phyloP scores from a whole-genome alignment of 345 rosid genomes.

The Brassica juncea region DNA sequence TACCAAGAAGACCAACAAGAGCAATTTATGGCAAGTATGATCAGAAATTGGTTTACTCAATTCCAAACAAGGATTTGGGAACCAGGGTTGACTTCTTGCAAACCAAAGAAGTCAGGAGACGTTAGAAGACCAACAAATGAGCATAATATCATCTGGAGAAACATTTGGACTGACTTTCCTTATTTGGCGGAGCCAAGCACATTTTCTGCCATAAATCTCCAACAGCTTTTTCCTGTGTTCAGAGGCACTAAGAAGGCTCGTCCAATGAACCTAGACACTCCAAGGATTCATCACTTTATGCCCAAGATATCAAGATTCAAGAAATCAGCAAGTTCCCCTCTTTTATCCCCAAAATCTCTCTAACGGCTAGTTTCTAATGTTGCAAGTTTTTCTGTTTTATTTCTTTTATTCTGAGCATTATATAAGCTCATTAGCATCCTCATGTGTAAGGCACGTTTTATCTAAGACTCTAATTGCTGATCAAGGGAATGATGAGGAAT shows the following conservation, averaged over 20 bases:
- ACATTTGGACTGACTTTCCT: not conserved
- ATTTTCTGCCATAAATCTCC: not conserved
- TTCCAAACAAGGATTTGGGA: not conserved
- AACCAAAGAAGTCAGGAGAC: not conserved
- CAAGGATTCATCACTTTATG: not conserved
- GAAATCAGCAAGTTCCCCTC: not conserved
- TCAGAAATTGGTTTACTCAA: not conserved
- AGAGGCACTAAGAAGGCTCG: not conserved
- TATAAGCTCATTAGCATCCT: not conserved
- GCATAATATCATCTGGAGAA: not conserved
- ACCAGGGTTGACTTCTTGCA: not conserved
- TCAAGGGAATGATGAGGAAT: too few relatives aligned
- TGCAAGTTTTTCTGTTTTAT: not conserved
- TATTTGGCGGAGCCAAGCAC: not conserved
- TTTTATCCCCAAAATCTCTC: not conserved
- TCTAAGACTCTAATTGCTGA: not conserved
- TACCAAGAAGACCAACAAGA: not conserved
- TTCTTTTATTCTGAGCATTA: not conserved
- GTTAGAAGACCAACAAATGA: not conserved
- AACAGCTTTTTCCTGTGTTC: not conserved
- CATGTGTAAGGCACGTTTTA: not conserved
- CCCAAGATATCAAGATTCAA: not conserved
- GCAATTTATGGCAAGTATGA: not conserved
- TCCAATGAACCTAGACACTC: not conserved
- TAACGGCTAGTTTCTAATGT: not conserved